Percentiles rank a stretch among this genome's conserved stretches.
These are phyloP conservation scores for Aspergillus novoparasiticus DNA, from an alignment of 2,329 filamentous ascomycete genomes.

Conservation along the genomic window DNA sequence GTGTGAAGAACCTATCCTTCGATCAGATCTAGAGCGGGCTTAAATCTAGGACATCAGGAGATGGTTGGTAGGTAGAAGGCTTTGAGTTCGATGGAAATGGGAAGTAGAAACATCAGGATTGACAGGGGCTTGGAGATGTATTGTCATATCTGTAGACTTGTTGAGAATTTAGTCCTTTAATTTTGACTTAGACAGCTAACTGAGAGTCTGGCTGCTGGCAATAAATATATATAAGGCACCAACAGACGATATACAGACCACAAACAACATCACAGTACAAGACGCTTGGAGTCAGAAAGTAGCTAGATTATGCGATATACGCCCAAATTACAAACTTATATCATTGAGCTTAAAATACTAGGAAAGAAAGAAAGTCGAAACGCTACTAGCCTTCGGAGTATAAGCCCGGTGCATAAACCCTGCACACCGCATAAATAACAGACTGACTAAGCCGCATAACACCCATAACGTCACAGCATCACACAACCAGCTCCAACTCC, in stretches of 20 bases:
- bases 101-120: neutral
- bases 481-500: neutral
- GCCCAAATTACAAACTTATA: too few relatives aligned
- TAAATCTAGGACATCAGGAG: neutral
- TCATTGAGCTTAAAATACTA: too few relatives aligned
- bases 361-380: too few relatives aligned
- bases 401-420: too few relatives aligned
- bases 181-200: neutral
- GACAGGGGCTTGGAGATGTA: neutral
- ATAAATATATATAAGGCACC: neutral
- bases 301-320: too few relatives aligned
- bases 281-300: too few relatives aligned
- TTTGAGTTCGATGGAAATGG: neutral
- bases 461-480: neutral
- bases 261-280: too few relatives aligned
- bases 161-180: neutral
- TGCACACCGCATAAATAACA: neutral
- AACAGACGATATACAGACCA: neutral
- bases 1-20: constrained; percentile 13
- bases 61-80: neutral
- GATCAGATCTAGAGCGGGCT: constrained; percentile 6
- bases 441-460: neutral
- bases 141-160: neutral
- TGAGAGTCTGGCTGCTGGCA: neutral
- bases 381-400: too few relatives aligned